Evolutionary conservation across 2,329 filamentous ascomycete species (phyloP), one percentile per base, ranked within the genome.

Genomic region (Knufia fluminis): DNA sequence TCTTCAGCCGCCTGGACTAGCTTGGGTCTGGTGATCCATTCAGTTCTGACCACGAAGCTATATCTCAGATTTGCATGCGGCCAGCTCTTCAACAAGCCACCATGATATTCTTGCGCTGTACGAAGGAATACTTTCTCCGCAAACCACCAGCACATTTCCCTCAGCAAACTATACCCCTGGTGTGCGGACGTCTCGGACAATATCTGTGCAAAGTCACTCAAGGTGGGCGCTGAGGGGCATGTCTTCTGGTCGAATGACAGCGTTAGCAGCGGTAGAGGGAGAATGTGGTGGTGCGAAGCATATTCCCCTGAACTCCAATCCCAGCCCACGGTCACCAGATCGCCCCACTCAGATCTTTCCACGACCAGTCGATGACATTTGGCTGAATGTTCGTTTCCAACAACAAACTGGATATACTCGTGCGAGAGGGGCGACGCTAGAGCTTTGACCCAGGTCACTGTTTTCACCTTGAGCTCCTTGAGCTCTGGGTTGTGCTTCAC

Each of bases 91-190:
- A 58, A 36, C 23, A 36, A 35, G 2, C 48, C 43, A n/a, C 14
- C 19, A 3, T 43, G 46, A 39, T 51, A 54, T 17, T 54, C 48
- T 26, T 48, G 39, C 35, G 50, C 28, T 45, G 53, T 50, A n/a
- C 46, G 39, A 17, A 51, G 46, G 24, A 57, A 46, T 4, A 55
- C 42, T 9, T 41, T 52, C 48, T 58, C 56, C 10, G 54, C 51
- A 32, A 52, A 58, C 54, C 54, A 57, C 54, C 54, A 58, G 38
- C 56, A 58, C 50, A 54, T 54, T 38, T 58, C 52, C 39, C 54
- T 28, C 9, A 44, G 26, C 17, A 54, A 49, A 9, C 48, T 54
- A 36, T 58, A 58, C 1, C 45, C 22, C 17, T 49, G 52, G 3
- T 36, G 48, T 20, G 50, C 32, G 16, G 52, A 55, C 3, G 47